Conservation (phyloP, 768 basidiomycete species). For the Tricholoma hemisulphureum region DNA sequence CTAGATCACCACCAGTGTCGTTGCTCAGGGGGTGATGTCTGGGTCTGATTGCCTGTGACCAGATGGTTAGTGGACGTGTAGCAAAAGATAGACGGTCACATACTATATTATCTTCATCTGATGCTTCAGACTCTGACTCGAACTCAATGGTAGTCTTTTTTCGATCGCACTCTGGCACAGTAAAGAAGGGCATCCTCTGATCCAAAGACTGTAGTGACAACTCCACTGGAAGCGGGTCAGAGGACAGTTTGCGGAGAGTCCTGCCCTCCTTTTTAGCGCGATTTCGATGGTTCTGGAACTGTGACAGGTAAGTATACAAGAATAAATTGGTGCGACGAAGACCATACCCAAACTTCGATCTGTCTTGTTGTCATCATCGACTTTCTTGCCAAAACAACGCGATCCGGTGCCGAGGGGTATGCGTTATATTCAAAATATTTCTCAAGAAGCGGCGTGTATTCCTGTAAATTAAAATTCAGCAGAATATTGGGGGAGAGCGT, state of each 20-base stretch:
- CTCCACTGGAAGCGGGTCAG: constrained; percentile 19
- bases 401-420: constrained; percentile 44
- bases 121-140: constrained; percentile 12
- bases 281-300: constrained; percentile 58
- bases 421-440: constrained; percentile 48
- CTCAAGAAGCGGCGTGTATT: constrained; percentile 45
- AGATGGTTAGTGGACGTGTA: background rate
- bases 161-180: constrained; percentile 19
- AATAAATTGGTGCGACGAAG: background rate
- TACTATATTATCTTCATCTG: constrained; percentile 13
- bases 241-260: constrained; percentile 15
- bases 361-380: constrained; percentile 44
- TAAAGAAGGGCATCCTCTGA: constrained; percentile 24
- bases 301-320: background rate
- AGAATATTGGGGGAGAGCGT: background rate
- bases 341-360: constrained; percentile 54
- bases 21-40: background rate
- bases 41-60: background rate
- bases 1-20: background rate
- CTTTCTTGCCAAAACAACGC: constrained; percentile 38
- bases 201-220: constrained; percentile 25
- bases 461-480: constrained; percentile 25
- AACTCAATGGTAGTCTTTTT: constrained; percentile 2
- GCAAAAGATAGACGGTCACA: background rate
- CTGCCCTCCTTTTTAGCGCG: constrained; percentile 35